These are phyloP conservation scores for Xylaria scruposa DNA, from an alignment of 495 filamentous ascomycete species.

Conservation along the genomic window DNA sequence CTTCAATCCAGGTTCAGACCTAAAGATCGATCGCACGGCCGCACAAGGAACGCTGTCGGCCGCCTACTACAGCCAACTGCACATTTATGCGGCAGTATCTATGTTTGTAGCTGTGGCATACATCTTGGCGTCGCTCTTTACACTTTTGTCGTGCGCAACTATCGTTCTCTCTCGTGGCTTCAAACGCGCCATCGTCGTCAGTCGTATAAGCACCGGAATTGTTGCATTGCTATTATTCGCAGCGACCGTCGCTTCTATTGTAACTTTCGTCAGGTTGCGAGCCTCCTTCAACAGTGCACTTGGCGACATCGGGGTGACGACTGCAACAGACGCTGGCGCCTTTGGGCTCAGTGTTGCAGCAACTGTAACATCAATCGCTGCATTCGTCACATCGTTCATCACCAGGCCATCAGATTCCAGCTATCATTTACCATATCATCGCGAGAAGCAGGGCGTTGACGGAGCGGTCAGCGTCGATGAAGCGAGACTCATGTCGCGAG, in stretches of 20 bases:
- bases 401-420: slow-evolving; percentile 4
- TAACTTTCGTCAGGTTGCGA: slow-evolving; percentile 38
- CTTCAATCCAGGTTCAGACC: slow-evolving; percentile 44
- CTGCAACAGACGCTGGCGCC: slow-evolving; percentile 31
- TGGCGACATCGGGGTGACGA: slow-evolving; percentile 33
- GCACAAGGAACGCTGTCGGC: slow-evolving; percentile 32
- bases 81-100: slow-evolving; percentile 34
- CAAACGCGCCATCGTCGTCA: slow-evolving; percentile 24
- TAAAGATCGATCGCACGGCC: slow-evolving; percentile 39
- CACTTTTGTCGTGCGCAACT: slow-evolving; percentile 31
- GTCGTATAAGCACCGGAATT: slow-evolving; percentile 33
- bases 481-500: neutral
- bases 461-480: slow-evolving; percentile 14
- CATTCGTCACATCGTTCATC: slow-evolving; percentile 29
- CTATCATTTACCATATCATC: slow-evolving; percentile 19
- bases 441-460: slow-evolving; percentile 26
- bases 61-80: slow-evolving; percentile 33
- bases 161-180: slow-evolving; percentile 37
- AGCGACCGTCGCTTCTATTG: slow-evolving; percentile 36
- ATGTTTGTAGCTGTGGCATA: slow-evolving; percentile 41
- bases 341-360: slow-evolving; percentile 41
- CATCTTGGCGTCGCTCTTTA: slow-evolving; percentile 37
- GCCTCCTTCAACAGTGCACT: slow-evolving; percentile 40
- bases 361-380: slow-evolving; percentile 28
- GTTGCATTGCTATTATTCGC: slow-evolving; percentile 40